Evolutionary conservation across 805 yeast genomes (phyloP), one percentile per base, ranked within the genome.

Genomic region (Metschnikowia sp.): DNA sequence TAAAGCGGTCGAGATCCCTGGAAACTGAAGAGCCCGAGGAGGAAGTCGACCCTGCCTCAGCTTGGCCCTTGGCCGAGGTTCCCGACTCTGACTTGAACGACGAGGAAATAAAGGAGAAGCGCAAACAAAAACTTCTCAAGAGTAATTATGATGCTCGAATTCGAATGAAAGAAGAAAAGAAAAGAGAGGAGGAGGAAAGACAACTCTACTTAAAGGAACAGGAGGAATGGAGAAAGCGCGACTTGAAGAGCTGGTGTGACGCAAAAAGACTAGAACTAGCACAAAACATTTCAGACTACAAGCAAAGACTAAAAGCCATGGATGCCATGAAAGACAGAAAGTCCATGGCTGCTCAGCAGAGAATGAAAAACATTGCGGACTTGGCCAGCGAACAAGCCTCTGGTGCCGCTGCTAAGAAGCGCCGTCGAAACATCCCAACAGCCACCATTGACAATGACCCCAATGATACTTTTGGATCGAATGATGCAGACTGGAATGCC

Each of bases 401-500:
- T 4, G 63, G 76, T 8, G 74, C 77, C 42, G 72, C 81, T 30
- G 61, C 69, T 10, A 74, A 85, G 58, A 69, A 68, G 50, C 69
- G 76, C 49, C 61, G 72, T 43, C 62, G 75, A 36, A 36, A 45
- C 19, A 49, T 45, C 28, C 78, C 74, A 7, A 80, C 77, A 55
- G 80, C 83, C 0, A 81, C 90, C 1, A 84, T 87, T 32, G 96
- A 88, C 59, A 88, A 88, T 55, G 97, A 89, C 63, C 96, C 95
- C 12, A 88, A 83, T 58, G 98, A 92, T 66, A 88, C 91, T 0
- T 91, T 92, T 66, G 98, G 97, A 47, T 91, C 96, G 2, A 83
- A 89, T 59, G 98, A 92, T 62, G 96, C 87, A 47, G 99, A 94
- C 65, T 92, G 97, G 97, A 81, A 86, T 19, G 83, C 89, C 13